Evolutionary conservation across 306 rosid genomes (phyloP), one percentile per base, ranked within the genome.

Genomic region (Lupinus albus): DNA sequence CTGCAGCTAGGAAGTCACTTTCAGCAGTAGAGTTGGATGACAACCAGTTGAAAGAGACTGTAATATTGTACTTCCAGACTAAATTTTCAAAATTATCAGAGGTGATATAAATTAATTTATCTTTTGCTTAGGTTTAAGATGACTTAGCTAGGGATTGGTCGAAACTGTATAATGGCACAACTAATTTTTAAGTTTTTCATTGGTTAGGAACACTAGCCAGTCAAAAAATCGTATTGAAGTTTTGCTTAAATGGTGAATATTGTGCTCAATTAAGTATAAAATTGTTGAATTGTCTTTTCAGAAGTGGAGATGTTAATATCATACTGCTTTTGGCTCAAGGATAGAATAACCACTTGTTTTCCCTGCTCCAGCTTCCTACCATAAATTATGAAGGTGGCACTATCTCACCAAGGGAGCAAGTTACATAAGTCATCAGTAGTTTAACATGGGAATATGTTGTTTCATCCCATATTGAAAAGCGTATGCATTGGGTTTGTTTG

Each of bases 31-130:
- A 80, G 45, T 61, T 67, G 68, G 87, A 89, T 77, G 94, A 80
- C 61, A 83, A 76, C 15, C 62, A 74, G 64, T 76, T 93, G 80
- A 93, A 88, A 84, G 91, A 88, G 75, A 74, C 82, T 11, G 83
- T 86, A 76, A 78, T 81, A 70, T 86, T 92, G 15, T 81, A 66
- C 84, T 85, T 93, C 72, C 58, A 73, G 86, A 76, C 74, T 45
- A 88, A 84, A 83, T 93, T 73, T 79, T 78, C 88, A 44, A 82
- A 80, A 58, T 67, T 88, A 63, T 76, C 96, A 3, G 92, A 93
- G 99, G 99, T 91, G 74, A 83, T 63, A 60, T 21, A 33, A 60
- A 39, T 52, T 67, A 68, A 14, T 75, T 36, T 75, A 14, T 32
- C 28, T 14, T 39, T 70, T 61, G 48, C 36, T 78, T 51, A 9